A percentile compares a stretch with the other conserved stretches of the same genome.
phyloP scores from a whole-genome alignment of 257 asterid species.

The Prunella vulgaris region DNA sequence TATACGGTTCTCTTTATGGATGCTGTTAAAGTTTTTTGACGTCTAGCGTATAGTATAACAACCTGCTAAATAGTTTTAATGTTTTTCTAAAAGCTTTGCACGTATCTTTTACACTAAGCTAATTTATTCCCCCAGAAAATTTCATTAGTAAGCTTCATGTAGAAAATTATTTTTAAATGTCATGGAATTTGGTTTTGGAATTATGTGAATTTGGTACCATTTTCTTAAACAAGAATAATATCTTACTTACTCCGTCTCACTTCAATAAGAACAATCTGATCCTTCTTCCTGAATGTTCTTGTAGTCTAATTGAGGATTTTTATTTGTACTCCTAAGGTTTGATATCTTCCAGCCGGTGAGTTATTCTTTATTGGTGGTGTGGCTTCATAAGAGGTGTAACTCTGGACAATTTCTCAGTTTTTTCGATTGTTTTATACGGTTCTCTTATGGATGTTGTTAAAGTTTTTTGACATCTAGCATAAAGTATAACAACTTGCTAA shows the following conservation, averaged over 20 bases:
- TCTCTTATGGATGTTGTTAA: conserved; percentile 5
- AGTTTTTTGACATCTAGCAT: not conserved
- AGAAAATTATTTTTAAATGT: not conserved
- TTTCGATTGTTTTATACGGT: conserved; percentile 8
- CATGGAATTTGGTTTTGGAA: not conserved
- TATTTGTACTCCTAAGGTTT: not conserved
- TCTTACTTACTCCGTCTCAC: too few species aligned
- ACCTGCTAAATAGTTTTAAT: not conserved
- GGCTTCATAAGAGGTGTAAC: conserved; percentile 24
- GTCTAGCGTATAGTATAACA: not conserved
- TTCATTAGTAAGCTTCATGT: not conserved
- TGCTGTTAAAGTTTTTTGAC: conserved; percentile 8
- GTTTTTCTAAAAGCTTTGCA: not conserved
- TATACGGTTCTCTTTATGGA: not conserved
- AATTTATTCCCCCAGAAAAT: not conserved
- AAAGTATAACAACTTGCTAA: not conserved
- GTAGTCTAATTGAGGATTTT: too few species aligned
- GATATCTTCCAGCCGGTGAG: conserved; percentile 1
- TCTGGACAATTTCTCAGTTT: not conserved
- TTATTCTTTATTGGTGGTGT: conserved; percentile 8
- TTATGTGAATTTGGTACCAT: not conserved
- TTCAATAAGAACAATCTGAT: too few species aligned
- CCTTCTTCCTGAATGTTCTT: not conserved
- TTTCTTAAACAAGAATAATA: not conserved
- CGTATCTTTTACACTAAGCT: not conserved